A percentile compares a stretch with the other conserved stretches of the same genome.
Evolutionary conservation across 2,329 filamentous ascomycete species (phyloP).

Genomic region (Cladosporium cucumerinum): DNA sequence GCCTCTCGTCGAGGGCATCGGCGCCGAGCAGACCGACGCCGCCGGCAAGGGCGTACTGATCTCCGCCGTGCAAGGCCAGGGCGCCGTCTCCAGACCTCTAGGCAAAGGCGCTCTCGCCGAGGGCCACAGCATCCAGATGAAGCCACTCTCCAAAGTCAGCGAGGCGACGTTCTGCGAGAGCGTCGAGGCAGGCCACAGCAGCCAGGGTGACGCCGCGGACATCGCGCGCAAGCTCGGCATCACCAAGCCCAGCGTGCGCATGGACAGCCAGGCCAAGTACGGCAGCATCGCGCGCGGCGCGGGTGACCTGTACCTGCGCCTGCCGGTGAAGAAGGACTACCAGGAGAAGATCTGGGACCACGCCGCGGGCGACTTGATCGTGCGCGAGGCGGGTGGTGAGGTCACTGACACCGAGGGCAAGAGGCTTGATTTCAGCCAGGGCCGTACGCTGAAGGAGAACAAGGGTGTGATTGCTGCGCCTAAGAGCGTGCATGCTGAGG

Average conservation of each 20-base stretch:
- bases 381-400: constrained; percentile 85
- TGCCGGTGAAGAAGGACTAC: constrained; percentile 82
- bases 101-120: constrained; percentile 53
- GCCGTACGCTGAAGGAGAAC: constrained; percentile 82
- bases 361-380: constrained; percentile 89
- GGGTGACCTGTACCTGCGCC: constrained; percentile 87
- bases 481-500: constrained; percentile 67
- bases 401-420: constrained; percentile 88
- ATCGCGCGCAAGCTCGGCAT: constrained; percentile 86
- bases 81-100: constrained; percentile 76
- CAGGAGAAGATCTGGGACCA: constrained; percentile 99
- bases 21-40: constrained; percentile 68
- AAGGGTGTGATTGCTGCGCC: constrained; percentile 92
- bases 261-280: constrained; percentile 99
- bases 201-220: constrained; percentile 79
- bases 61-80: constrained; percentile 73
- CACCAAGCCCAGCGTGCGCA: constrained; percentile 81
- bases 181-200: constrained; percentile 88
- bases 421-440: constrained; percentile 78
- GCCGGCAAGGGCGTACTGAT: constrained; percentile 83
- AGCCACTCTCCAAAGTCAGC: constrained; percentile 66
- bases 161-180: constrained; percentile 93
- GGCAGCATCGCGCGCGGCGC: constrained; percentile 90
- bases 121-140: constrained; percentile 72
- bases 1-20: constrained; percentile 67